phyloP scores from a whole-genome alignment of 2,329 filamentous ascomycete species.

The Trichoderma hamatum region DNA sequence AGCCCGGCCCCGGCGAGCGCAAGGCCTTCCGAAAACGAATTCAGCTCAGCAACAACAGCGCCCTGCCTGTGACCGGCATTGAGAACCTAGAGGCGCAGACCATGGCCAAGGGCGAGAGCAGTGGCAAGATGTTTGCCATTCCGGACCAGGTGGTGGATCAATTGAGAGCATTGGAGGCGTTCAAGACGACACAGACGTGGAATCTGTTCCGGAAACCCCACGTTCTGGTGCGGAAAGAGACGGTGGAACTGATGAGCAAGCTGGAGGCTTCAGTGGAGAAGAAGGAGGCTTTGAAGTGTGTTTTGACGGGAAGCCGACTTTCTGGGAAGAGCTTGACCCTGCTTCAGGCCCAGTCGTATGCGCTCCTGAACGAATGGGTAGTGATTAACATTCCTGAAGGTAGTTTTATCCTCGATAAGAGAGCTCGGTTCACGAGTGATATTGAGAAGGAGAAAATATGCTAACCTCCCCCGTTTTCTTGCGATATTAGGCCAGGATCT shows the following conservation, averaged over 20 bases:
- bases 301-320: constrained; percentile 73
- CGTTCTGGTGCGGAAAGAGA: constrained; percentile 76
- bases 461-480: background rate
- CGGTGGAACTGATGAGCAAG: constrained; percentile 67
- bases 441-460: background rate
- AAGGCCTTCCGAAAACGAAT: constrained; percentile 87
- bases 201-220: constrained; percentile 81
- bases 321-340: constrained; percentile 87
- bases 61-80: constrained; percentile 73
- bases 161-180: constrained; percentile 81
- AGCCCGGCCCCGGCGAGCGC: constrained; percentile 75
- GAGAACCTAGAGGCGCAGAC: constrained; percentile 60
- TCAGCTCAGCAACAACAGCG: constrained; percentile 91
- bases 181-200: constrained; percentile 91
- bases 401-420: constrained; percentile 47
- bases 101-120: constrained; percentile 56
- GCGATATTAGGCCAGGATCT: constrained; percentile 68
- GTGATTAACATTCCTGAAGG: constrained; percentile 90
- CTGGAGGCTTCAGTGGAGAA: constrained; percentile 58
- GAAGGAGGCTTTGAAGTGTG: constrained; percentile 61
- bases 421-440: background rate
- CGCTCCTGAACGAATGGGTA: constrained; percentile 80
- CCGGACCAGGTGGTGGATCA: constrained; percentile 73
- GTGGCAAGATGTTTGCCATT: constrained; percentile 70
- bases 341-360: constrained; percentile 81